Evolutionary conservation across 2,329 filamentous ascomycete species (phyloP).

Genomic region (Helicocarpus griseus): DNA sequence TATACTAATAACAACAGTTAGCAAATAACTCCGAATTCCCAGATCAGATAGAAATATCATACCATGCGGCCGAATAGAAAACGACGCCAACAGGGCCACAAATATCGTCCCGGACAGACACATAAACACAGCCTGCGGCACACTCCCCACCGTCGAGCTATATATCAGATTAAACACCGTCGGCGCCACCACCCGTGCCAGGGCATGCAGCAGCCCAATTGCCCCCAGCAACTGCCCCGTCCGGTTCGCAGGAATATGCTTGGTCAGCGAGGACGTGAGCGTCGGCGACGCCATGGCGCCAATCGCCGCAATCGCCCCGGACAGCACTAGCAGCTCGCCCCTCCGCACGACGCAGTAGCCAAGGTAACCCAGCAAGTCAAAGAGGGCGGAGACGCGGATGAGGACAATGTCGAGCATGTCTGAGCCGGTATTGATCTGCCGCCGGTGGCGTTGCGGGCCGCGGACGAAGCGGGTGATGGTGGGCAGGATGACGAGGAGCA

Average conservation of each 20-base stretch:
- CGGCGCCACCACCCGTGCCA: slow-evolving; percentile 69
- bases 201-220: slow-evolving; percentile 72
- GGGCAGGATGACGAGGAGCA: slow-evolving; percentile 67
- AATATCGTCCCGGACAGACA: slow-evolving; percentile 59
- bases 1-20: slow-evolving; percentile 1
- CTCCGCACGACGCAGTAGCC: slow-evolving; percentile 62
- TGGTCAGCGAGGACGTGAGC: slow-evolving; percentile 74
- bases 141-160: slow-evolving; percentile 65
- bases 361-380: slow-evolving; percentile 65
- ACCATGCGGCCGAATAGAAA: slow-evolving; percentile 67
- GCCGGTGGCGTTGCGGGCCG: slow-evolving; percentile 17
- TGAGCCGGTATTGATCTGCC: slow-evolving; percentile 54
- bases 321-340: slow-evolving; percentile 56
- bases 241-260: slow-evolving; percentile 74
- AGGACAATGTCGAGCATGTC: slow-evolving; percentile 69
- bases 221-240: slow-evolving; percentile 85
- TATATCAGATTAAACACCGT: slow-evolving; percentile 81
- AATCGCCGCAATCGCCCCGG: slow-evolving; percentile 62
- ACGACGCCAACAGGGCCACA: slow-evolving; percentile 55
- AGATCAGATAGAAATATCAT: slow-evolving; percentile 33
- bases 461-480: slow-evolving; percentile 67
- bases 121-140: slow-evolving; percentile 76
- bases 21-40: background rate
- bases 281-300: slow-evolving; percentile 82
- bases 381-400: slow-evolving; percentile 63